A percentile compares a stretch with the other conserved stretches of the same genome.
These are phyloP conservation scores for Stellera chamaejasme DNA, from an alignment of 345 rosid genomes.

Conservation along the genomic window DNA sequence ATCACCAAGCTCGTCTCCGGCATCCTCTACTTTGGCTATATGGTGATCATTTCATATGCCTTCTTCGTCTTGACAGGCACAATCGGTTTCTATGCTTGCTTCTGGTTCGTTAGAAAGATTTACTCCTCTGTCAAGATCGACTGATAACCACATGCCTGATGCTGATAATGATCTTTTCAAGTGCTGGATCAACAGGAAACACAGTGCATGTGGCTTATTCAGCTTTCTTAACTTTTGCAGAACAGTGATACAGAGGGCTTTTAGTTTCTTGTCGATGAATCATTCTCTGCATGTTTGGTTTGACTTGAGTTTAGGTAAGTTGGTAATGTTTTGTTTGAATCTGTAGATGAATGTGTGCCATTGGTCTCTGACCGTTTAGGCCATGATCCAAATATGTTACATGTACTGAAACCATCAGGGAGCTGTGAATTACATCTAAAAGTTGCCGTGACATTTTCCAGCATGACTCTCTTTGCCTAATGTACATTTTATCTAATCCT, in stretches of 20 bases:
- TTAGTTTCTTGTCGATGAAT: slow-evolving; percentile 6
- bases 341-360: slow-evolving; percentile 7
- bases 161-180: not conserved
- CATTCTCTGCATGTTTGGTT: slow-evolving; percentile 6
- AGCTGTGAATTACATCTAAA: no score
- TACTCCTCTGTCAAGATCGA: slow-evolving; percentile 94
- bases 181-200: slow-evolving; percentile 7
- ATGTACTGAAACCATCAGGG: no score
- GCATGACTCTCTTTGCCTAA: no score
- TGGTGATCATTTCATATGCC: slow-evolving; percentile 77
- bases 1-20: slow-evolving; percentile 90
- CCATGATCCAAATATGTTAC: not conserved
- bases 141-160: slow-evolving; percentile 29
- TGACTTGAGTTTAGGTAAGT: slow-evolving; percentile 15
- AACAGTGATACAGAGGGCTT: slow-evolving; percentile 9
- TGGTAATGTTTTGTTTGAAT: slow-evolving; percentile 12
- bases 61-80: slow-evolving; percentile 94
- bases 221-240: slow-evolving; percentile 2
- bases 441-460: no score
- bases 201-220: not conserved
- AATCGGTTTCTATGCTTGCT: slow-evolving; percentile 94
- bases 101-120: slow-evolving; percentile 94
- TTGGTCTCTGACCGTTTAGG: slow-evolving; percentile 12
- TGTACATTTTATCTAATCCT: no score
- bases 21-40: slow-evolving; percentile 87